A percentile compares a stretch with the other conserved stretches of the same genome.
Evolutionary conservation across 805 yeast species (phyloP).

Genomic region (Middelhovenomyces tepae): DNA sequence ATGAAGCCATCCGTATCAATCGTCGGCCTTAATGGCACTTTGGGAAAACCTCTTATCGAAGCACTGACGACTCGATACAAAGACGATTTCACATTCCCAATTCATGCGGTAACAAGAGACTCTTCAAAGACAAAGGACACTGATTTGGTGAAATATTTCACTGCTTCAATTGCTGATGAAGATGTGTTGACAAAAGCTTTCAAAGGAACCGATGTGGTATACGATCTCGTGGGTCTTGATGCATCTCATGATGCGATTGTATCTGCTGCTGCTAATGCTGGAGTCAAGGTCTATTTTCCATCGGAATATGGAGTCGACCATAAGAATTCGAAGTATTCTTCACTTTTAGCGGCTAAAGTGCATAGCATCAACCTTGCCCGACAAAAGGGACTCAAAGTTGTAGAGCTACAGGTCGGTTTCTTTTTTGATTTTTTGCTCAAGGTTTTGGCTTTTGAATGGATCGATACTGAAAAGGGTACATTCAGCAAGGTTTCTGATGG

Average conservation of each 20-base stretch:
- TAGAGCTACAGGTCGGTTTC: constrained; percentile 17
- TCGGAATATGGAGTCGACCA: constrained; percentile 50
- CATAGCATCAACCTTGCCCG: constrained; percentile 14
- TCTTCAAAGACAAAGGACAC: constrained; percentile 26
- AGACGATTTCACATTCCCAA: constrained; percentile 37
- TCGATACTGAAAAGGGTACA: not conserved
- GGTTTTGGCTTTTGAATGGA: too few species aligned
- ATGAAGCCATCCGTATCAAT: constrained; percentile 40
- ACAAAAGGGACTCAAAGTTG: constrained; percentile 19
- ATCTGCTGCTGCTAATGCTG: constrained; percentile 33
- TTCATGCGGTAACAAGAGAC: constrained; percentile 44
- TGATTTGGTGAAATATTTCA: constrained; percentile 16
- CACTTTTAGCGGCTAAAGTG: constrained; percentile 11
- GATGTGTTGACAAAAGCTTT: constrained; percentile 24
- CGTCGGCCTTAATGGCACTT: constrained; percentile 43
- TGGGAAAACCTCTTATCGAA: constrained; percentile 40
- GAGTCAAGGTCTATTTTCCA: constrained; percentile 46
- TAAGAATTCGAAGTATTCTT: constrained; percentile 4
- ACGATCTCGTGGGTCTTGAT: constrained; percentile 35
- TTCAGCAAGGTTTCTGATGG: too few species aligned
- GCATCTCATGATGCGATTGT: constrained; percentile 31
- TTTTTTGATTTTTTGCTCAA: constrained; percentile 13
- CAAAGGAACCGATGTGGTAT: constrained; percentile 41
- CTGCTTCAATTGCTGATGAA: constrained; percentile 11
- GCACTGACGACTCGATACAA: constrained; percentile 38